A percentile compares a stretch with the other conserved stretches of the same genome.
Evolutionary conservation across 164 flowering plant genomes (phyloP).

Genomic region (Macadamia integrifolia): DNA sequence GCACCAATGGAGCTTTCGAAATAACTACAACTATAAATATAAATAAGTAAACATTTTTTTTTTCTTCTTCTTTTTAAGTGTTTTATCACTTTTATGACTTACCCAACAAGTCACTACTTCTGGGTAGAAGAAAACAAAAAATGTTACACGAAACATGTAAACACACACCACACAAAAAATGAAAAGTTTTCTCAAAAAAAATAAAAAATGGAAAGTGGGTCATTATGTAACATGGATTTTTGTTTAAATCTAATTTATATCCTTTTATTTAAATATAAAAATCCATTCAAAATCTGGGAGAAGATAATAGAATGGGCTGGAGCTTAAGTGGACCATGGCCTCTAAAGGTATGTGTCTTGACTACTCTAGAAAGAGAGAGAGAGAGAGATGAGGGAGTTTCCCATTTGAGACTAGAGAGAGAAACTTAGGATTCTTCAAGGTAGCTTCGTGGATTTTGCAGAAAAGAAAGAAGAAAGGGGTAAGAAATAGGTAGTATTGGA

Average conservation of each 20-base stretch:
- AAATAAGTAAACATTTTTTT: too few relatives aligned
- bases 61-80: not conserved
- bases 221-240: not conserved
- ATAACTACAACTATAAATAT: too few relatives aligned
- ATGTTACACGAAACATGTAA: too few relatives aligned
- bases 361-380: not conserved
- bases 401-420: not conserved
- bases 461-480: not conserved
- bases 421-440: conserved; percentile 38
- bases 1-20: not conserved
- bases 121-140: not conserved
- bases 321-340: not conserved
- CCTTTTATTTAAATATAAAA: not conserved
- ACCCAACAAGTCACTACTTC: not conserved
- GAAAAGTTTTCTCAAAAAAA: too few relatives aligned
- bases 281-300: not conserved
- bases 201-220: too few relatives aligned
- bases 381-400: not conserved
- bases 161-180: too few relatives aligned
- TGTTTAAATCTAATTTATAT: not conserved
- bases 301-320: not conserved
- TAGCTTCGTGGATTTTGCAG: conserved; percentile 43
- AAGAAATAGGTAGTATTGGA: not conserved
- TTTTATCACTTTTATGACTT: conserved; percentile 10
- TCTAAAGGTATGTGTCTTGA: too few relatives aligned